Evolutionary conservation across 2,329 filamentous ascomycete species (phyloP), one percentile per base, ranked within the genome.

Genomic region (Fusarium sp.): DNA sequence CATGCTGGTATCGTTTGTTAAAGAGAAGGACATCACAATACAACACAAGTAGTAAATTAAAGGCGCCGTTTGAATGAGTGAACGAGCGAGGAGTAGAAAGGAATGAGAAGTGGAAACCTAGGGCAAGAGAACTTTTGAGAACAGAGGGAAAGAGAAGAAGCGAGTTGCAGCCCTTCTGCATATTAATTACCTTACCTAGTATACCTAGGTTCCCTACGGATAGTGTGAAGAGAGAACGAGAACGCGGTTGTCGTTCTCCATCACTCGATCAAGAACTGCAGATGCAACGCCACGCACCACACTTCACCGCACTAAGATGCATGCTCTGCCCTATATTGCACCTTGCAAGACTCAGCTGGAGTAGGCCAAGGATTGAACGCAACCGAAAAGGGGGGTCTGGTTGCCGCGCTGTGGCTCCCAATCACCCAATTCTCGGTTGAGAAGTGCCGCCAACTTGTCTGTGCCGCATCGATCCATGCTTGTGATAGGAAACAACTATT

Each of bases 241-340:
- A 46, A 19, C 33, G 38, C 47, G 50, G 33, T 23, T 33, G n/a
- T 53, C 46, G 35, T 67, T 71, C 58, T 60, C 60, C 43, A 69
- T 72, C 59, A 64, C 71, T 71, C 23, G 58, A 74, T 68, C 56
- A 50, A 74, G 50, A 67, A 46, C 52, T 59, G 47, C 42, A 64
- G 19, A 64, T 73, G 30, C 54, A 30, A 50, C 38, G 40, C 40
- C 33, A 60, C 25, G 63, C 63, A 65, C 37, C 49, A 35, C 37
- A 67, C 56, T 44, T 49, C 25, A 32, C 38, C 28, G 19, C 61
- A 42, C 23, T 32, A 25, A 30, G 35, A 52, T 60, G 18, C 33
- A 38, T 23, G n/a, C 33, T 60, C 44, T 60, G 57, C 43, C 33
- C 44, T 60, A 40, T 59, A 43, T 42, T 23, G 42, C 42, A 21